Conservation (phyloP, 1,139 yeast genomes). For the Tardiomyces digboiensis region DNA sequence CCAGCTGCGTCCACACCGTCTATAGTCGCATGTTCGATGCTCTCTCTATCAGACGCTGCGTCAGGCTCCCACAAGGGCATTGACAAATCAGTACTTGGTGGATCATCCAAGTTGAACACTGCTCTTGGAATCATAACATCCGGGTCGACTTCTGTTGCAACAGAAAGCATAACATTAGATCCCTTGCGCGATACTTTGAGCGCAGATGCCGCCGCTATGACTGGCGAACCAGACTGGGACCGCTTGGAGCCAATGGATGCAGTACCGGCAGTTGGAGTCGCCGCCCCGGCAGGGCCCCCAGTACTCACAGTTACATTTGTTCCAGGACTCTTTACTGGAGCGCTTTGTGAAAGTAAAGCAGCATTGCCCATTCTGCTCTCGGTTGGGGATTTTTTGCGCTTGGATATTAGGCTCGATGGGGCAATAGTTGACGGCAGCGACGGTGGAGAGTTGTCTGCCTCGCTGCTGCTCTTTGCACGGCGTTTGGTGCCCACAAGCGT, state of each 20-base stretch:
- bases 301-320: background rate
- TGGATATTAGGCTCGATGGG: conserved; percentile 14
- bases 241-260: background rate
- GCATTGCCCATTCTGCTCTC: background rate
- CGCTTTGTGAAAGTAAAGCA: background rate
- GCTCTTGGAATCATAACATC: background rate
- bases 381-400: conserved; percentile 11
- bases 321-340: background rate
- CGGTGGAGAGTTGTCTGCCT: background rate
- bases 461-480: conserved; percentile 10
- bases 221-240: background rate
- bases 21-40: background rate
- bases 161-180: background rate
- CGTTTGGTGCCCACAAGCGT: conserved; percentile 4
- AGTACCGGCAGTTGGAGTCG: background rate
- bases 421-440: conserved; percentile 13
- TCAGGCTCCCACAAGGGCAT: background rate
- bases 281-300: background rate
- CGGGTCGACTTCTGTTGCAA: background rate
- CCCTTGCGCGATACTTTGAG: background rate
- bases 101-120: background rate
- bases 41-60: background rate
- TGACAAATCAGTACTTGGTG: background rate
- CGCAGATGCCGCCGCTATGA: background rate
- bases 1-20: conserved; percentile 3